These are phyloP conservation scores for Cystofilobasidium macerans DNA, from an alignment of 768 basidiomycete genomes.

Conservation along the genomic window DNA sequence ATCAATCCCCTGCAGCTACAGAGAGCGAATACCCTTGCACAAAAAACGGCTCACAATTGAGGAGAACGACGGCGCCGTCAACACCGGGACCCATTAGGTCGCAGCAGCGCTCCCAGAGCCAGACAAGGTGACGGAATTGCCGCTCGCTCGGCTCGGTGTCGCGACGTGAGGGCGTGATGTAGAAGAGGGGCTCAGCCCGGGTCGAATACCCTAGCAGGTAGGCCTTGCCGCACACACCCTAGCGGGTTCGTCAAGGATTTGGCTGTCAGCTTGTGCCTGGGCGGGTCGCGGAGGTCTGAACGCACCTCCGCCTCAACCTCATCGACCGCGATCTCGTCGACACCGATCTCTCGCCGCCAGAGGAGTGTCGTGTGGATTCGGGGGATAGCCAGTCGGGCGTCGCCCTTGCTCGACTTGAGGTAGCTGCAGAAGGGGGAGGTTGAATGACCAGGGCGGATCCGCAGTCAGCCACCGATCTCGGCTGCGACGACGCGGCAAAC, in stretches of 20 bases:
- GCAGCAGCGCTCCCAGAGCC: conserved; percentile 5
- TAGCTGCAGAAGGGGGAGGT: not conserved
- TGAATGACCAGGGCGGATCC: not conserved
- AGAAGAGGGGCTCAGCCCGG: conserved; percentile 7
- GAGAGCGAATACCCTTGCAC: not conserved
- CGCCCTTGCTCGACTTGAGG: conserved; percentile 11
- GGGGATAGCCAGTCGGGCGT: not conserved
- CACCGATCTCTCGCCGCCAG: conserved; percentile 13
- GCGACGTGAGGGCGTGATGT: conserved; percentile 16
- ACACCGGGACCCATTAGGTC: conserved; percentile 17
- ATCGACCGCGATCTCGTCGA: conserved; percentile 5
- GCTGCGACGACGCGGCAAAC: not conserved
- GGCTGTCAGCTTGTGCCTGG: not conserved
- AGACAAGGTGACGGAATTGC: conserved; percentile 19
- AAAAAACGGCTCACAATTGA: conserved; percentile 1
- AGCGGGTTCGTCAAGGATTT: too few relatives aligned
- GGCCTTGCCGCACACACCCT: conserved; percentile 13
- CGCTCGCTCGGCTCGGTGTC: conserved; percentile 14
- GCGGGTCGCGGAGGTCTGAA: not conserved
- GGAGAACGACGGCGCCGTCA: conserved; percentile 1
- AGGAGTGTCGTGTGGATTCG: conserved; percentile 11
- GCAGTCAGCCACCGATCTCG: not conserved
- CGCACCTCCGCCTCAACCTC: conserved; percentile 13
- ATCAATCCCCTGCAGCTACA: not conserved
- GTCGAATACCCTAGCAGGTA: conserved; percentile 6